phyloP scores from a whole-genome alignment of 768 basidiomycete genomes.

The Mycena latifolia region DNA sequence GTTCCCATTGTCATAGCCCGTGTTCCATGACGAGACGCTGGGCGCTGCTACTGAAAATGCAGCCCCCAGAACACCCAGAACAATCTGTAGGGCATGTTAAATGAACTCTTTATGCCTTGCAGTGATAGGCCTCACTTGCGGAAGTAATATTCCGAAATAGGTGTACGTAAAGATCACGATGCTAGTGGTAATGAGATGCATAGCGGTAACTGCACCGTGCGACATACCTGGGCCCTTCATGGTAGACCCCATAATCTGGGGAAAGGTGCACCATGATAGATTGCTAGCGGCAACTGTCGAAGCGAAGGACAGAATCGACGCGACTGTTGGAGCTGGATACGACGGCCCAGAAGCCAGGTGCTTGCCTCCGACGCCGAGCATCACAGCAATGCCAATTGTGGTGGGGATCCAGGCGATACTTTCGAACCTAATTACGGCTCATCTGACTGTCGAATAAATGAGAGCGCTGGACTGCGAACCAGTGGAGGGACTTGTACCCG shows the following conservation, averaged over 20 bases:
- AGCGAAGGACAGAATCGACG: constrained; percentile 50
- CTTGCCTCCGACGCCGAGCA: constrained; percentile 74
- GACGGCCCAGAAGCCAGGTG: constrained; percentile 57
- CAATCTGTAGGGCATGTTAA: constrained; percentile 44
- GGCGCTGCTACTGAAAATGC: constrained; percentile 72
- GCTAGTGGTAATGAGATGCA: background rate
- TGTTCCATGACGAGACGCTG: constrained; percentile 66
- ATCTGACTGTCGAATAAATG: no score
- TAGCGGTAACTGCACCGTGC: no score
- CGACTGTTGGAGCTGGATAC: constrained; percentile 44
- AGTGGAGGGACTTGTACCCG: constrained; percentile 71
- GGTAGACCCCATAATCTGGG: constrained; percentile 61
- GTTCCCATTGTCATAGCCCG: constrained; percentile 64
- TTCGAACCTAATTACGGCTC: constrained; percentile 56
- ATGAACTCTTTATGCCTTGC: background rate
- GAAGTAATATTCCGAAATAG: constrained; percentile 72
- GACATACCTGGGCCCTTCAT: constrained; percentile 36
- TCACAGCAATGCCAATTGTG: constrained; percentile 70
- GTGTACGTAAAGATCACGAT: constrained; percentile 67
- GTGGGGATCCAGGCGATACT: constrained; percentile 78
- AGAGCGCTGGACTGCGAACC: no score
- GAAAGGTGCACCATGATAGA: constrained; percentile 56
- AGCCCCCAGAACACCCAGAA: constrained; percentile 70
- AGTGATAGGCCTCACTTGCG: constrained; percentile 62
- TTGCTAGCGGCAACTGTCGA: constrained; percentile 53